phyloP scores from a whole-genome alignment of 305 asterid genomes.

The Fraxinus albicans region DNA sequence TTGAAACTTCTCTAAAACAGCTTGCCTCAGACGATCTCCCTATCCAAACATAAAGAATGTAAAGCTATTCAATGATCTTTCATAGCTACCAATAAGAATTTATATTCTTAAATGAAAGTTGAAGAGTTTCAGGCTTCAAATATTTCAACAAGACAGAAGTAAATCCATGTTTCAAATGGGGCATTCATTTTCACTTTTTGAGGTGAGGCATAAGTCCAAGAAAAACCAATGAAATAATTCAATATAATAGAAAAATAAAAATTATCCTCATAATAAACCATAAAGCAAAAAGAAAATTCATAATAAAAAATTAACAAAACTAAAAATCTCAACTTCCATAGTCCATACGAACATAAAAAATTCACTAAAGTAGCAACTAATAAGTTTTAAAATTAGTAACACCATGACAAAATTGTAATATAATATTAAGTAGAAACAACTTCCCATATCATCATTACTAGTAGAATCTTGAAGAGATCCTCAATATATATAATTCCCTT shows the following conservation, averaged over 20 bases:
- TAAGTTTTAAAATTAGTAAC: not conserved
- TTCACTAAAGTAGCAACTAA: not conserved
- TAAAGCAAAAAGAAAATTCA: not conserved
- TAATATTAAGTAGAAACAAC: not conserved
- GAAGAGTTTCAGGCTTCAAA: not conserved
- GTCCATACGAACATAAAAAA: not conserved
- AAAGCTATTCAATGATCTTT: not conserved
- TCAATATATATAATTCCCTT: not conserved
- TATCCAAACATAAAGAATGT: constrained; percentile 29
- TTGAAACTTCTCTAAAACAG: constrained; percentile 71
- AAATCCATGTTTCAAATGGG: not conserved
- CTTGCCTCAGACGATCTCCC: constrained; percentile 84
- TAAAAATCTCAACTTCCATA: not conserved
- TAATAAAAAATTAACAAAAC: not conserved
- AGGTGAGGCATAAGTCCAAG: not conserved
- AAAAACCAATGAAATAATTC: not conserved
- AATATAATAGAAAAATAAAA: not conserved
- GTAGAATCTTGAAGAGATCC: not conserved
- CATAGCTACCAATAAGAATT: constrained; percentile 8
- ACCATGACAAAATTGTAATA: not conserved
- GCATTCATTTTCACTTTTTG: not conserved
- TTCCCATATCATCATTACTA: not conserved
- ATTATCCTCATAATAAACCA: too few relatives aligned
- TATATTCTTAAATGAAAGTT: not conserved
- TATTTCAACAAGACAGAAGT: not conserved